Evolutionary conservation across 2,329 filamentous ascomycete species (phyloP).

Genomic region (Verticillium nubilum): DNA sequence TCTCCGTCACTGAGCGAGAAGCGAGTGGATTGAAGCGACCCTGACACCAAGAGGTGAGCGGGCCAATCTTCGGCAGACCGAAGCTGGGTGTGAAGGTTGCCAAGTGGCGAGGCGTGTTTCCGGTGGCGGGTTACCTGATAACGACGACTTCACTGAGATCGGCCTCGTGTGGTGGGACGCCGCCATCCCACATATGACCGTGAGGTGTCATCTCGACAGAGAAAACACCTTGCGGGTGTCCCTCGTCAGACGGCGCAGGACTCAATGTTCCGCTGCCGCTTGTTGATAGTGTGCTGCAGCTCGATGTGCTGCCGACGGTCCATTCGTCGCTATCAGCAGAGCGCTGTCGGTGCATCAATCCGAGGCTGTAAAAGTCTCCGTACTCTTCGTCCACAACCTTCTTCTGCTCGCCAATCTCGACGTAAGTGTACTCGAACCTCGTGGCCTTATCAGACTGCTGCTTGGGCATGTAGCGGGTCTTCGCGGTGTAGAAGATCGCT

Average conservation of each 20-base stretch:
- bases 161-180: constrained; percentile 30
- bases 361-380: constrained; percentile 39
- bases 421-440: constrained; percentile 93
- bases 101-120: neutral
- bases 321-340: constrained; percentile 72
- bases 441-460: constrained; percentile 79
- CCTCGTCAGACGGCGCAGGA: constrained; percentile 40
- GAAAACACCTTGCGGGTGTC: constrained; percentile 10
- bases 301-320: constrained; percentile 80
- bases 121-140: constrained; percentile 22
- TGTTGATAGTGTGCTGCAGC: constrained; percentile 44
- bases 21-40: neutral
- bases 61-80: neutral
- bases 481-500: constrained; percentile 75
- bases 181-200: constrained; percentile 31
- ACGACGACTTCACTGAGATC: constrained; percentile 42
- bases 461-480: constrained; percentile 74
- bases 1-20: neutral
- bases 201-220: constrained; percentile 28
- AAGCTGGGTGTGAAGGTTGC: neutral
- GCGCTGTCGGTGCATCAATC: constrained; percentile 36
- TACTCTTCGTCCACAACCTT: constrained; percentile 39
- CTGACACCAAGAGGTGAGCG: neutral
- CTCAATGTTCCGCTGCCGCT: constrained; percentile 44
- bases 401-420: constrained; percentile 69